Percentiles rank a stretch among this genome's conserved stretches.
Conservation (phyloP, 1,284 basidiomycete genomes). For the Cutaneotrichosporon arboriforme region DNA sequence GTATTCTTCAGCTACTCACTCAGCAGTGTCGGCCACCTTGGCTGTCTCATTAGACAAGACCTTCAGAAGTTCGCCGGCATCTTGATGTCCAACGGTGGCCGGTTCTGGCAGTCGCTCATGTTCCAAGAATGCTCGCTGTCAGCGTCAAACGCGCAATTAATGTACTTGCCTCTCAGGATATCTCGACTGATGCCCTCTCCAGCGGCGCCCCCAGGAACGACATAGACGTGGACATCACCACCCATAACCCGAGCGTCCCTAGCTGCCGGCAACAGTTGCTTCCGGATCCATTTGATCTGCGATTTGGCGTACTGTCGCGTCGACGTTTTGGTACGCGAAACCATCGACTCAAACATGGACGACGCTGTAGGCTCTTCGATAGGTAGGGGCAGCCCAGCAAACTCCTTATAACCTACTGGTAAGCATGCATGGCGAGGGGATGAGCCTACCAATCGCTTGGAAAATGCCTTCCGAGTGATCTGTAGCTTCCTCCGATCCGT, state of each 20-base stretch:
- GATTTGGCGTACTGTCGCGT: conserved; percentile 89
- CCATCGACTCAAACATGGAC: conserved; percentile 54
- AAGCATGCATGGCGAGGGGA: background rate
- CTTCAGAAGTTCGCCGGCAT: conserved; percentile 55
- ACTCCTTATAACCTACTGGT: conserved; percentile 78
- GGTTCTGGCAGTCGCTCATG: conserved; percentile 58
- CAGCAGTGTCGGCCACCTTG: conserved; percentile 36
- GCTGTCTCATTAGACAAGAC: conserved; percentile 42
- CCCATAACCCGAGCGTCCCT: conserved; percentile 51
- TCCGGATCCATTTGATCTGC: conserved; percentile 88
- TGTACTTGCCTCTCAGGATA: conserved; percentile 53
- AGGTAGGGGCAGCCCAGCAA: conserved; percentile 53
- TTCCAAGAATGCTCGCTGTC: conserved; percentile 58
- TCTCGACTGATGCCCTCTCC: conserved; percentile 58
- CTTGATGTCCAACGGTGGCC: conserved; percentile 53
- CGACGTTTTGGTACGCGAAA: conserved; percentile 75
- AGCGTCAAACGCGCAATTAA: background rate
- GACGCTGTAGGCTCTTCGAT: conserved; percentile 16
- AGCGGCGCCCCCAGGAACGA: conserved; percentile 53
- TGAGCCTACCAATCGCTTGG: conserved; percentile 76
- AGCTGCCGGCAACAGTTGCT: conserved; percentile 78
- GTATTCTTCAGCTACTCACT: conserved; percentile 42
- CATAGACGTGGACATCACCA: conserved; percentile 44
- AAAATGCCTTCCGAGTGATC: conserved; percentile 65
- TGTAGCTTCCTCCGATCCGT: conserved; percentile 30